Evolutionary conservation across 163 green algal genomes (phyloP).

Genomic region (Scenedesmus sp.): DNA sequence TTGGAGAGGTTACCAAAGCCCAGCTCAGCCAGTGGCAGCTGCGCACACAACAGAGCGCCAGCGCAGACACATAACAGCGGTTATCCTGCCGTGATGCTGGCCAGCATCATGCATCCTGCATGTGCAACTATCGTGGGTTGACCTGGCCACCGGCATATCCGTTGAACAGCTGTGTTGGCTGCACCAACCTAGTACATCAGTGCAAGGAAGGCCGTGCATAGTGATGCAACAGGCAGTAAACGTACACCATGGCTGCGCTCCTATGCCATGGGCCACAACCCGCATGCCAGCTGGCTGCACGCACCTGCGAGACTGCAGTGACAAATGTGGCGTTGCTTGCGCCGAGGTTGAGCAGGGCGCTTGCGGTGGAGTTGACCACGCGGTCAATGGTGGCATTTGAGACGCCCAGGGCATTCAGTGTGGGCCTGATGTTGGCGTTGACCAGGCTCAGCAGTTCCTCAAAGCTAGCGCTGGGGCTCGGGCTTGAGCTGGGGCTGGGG

Average conservation of each 20-base stretch:
- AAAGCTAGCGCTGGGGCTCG: background rate
- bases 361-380: background rate
- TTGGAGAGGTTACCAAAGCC: background rate
- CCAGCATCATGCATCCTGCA: too few species aligned
- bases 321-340: background rate
- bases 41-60: background rate
- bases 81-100: background rate
- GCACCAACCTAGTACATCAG: too few species aligned
- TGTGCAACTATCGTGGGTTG: too few species aligned
- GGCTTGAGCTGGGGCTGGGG: background rate
- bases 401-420: background rate
- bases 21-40: background rate
- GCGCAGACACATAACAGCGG: background rate
- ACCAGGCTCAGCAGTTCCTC: background rate
- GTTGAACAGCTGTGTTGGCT: too few species aligned
- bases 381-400: background rate
- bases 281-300: background rate
- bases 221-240: background rate
- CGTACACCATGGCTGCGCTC: background rate
- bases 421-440: background rate
- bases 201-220: too few species aligned
- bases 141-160: too few species aligned
- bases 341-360: background rate
- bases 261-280: background rate
- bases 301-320: background rate